Percentiles rank a stretch among this genome's conserved stretches.
Evolutionary conservation across 129 eudicot genomes (phyloP).

Genomic region (Ambrosia artemisiifolia): DNA sequence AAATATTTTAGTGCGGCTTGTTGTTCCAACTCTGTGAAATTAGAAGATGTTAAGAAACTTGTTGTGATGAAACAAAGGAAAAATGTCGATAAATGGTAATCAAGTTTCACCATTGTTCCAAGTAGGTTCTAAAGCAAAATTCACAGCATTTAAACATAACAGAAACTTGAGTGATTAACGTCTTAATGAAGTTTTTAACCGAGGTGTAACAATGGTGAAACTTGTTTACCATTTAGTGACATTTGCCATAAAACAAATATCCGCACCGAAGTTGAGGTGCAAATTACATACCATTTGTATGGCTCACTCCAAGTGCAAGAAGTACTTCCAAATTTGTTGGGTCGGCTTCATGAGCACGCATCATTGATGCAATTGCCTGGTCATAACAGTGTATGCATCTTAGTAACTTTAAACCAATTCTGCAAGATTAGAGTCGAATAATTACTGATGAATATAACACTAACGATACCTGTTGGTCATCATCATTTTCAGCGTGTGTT

Average conservation of each 20-base stretch:
- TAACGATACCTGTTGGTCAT: conserved; percentile 78
- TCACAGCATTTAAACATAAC: not conserved
- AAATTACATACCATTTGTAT: conserved; percentile 66
- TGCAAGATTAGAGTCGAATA: not conserved
- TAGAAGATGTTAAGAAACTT: not conserved
- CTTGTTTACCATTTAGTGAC: not conserved
- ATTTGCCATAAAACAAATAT: not conserved
- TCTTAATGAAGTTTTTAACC: not conserved
- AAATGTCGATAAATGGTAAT: not conserved
- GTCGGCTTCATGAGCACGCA: conserved; percentile 89
- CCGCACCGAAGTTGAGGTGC: not conserved
- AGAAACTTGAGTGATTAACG: not conserved
- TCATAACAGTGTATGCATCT: not conserved
- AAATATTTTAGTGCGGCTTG: conserved; percentile 85
- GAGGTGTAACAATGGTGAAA: not conserved
- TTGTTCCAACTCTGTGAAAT: conserved; percentile 81
- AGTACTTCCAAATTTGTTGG: conserved; percentile 93
- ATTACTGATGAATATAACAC: not conserved
- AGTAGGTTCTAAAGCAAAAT: not conserved
- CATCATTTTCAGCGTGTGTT: conserved; percentile 97
- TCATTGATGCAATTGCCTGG: conserved; percentile 97
- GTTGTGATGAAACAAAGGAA: not conserved
- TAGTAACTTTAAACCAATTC: not conserved
- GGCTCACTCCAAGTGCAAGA: conserved; percentile 98
- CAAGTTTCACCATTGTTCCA: not conserved